These are phyloP conservation scores for Alisma plantagoaquatica DNA, from an alignment of 106 monocot species.

Conservation along the genomic window DNA sequence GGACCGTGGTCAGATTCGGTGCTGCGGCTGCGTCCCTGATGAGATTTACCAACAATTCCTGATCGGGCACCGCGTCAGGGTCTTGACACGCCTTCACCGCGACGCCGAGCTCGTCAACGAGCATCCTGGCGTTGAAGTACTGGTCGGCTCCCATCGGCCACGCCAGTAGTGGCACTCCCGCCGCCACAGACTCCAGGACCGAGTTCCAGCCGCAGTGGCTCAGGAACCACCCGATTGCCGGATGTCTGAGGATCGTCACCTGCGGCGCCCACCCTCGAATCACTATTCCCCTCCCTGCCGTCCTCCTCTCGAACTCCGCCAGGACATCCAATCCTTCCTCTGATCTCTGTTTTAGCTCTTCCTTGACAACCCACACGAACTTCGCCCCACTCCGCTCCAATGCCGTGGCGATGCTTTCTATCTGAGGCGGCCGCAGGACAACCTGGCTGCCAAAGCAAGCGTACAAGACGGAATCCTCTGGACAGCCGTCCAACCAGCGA, in stretches of 20 bases:
- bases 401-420: too few species aligned
- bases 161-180: constrained; percentile 37
- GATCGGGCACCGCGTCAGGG: too few species aligned
- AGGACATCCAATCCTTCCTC: too few species aligned
- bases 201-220: constrained; percentile 86
- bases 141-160: constrained; percentile 61
- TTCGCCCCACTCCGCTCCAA: too few species aligned
- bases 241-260: constrained; percentile 29
- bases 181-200: constrained; percentile 25
- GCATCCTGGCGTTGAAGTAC: constrained; percentile 28
- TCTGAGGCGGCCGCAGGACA: too few species aligned
- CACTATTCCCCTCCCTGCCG: constrained; percentile 23
- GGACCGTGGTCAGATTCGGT: too few species aligned
- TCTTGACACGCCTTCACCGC: constrained; percentile 16
- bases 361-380: too few species aligned
- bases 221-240: constrained; percentile 39
- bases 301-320: too few species aligned
- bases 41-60: constrained; percentile 11
- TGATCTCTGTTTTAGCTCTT: too few species aligned
- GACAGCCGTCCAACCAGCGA: too few species aligned
- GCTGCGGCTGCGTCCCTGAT: constrained; percentile 15
- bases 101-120: constrained; percentile 23
- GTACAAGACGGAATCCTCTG: too few species aligned
- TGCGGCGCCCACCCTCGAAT: constrained; percentile 42
- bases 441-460: too few species aligned